A percentile compares a stretch with the other conserved stretches of the same genome.
phyloP scores from a whole-genome alignment of 805 yeast genomes.

The Kuraishia piskuri region DNA sequence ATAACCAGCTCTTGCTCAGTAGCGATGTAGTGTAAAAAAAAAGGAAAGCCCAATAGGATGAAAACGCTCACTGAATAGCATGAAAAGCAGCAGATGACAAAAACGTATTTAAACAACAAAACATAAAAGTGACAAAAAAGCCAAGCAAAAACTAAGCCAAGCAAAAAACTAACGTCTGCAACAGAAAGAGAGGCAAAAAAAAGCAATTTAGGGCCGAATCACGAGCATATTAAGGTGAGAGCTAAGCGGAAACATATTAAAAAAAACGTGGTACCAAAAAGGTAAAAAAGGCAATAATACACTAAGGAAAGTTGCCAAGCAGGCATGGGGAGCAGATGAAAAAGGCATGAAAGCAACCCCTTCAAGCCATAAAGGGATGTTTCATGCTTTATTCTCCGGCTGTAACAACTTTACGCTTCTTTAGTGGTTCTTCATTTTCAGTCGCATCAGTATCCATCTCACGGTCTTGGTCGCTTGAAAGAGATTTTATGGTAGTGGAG shows the following conservation, averaged over 20 bases:
- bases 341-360: no score
- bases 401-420: background rate
- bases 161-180: background rate
- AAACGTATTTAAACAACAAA: background rate
- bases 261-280: no score
- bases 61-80: background rate
- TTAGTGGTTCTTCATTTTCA: background rate
- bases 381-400: background rate
- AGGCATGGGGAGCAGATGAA: no score
- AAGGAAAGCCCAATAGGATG: background rate
- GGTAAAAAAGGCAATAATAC: no score
- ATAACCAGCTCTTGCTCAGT: background rate
- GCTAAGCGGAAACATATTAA: no score
- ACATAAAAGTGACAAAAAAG: background rate
- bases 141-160: background rate
- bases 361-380: no score
- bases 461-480: background rate
- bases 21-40: background rate
- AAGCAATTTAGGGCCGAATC: no score
- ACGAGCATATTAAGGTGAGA: no score
- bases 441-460: background rate
- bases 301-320: no score
- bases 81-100: background rate
- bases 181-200: no score
- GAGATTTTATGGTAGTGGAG: background rate